Conservation (phyloP, 352 stramenopile species). For the Phytophthora crassamura region DNA sequence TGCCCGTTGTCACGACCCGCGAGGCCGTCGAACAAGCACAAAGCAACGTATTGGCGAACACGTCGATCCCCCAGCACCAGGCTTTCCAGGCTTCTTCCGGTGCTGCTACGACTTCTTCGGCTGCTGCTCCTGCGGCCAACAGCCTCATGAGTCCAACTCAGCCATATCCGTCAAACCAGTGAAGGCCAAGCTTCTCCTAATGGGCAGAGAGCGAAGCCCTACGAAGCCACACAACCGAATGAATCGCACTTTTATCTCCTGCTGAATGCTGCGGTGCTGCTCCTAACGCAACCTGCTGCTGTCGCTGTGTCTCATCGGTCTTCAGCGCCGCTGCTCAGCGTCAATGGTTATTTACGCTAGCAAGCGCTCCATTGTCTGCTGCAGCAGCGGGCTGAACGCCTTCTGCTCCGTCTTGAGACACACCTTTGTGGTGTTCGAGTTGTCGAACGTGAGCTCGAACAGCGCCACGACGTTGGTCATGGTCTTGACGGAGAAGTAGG, state of each 20-base stretch:
- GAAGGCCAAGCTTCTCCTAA: neutral
- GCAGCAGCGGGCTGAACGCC: constrained; percentile 88
- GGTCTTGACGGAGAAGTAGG: constrained; percentile 96
- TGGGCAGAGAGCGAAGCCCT: too few species aligned
- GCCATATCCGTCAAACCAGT: constrained; percentile 7
- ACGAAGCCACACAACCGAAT: constrained; percentile 20
- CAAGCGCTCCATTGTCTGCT: constrained; percentile 89
- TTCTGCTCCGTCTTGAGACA: constrained; percentile 96
- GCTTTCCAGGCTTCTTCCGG: constrained; percentile 6
- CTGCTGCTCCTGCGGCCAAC: constrained; percentile 6
- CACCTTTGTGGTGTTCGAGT: constrained; percentile 91
- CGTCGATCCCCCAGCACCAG: constrained; percentile 11
- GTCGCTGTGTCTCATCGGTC: constrained; percentile 14
- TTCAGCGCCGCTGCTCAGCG: neutral
- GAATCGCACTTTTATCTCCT: constrained; percentile 28
- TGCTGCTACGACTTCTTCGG: neutral
- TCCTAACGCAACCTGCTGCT: constrained; percentile 26
- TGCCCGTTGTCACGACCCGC: constrained; percentile 26
- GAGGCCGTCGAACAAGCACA: constrained; percentile 31
- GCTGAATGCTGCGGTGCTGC: neutral
- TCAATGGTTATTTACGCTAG: constrained; percentile 41
- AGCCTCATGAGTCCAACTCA: constrained; percentile 21
- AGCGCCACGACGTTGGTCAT: constrained; percentile 93
- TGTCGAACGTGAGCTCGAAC: constrained; percentile 96
- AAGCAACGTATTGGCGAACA: constrained; percentile 16